Conservation (phyloP, 352 stramenopile species). For the Phytophthora crassamura region DNA sequence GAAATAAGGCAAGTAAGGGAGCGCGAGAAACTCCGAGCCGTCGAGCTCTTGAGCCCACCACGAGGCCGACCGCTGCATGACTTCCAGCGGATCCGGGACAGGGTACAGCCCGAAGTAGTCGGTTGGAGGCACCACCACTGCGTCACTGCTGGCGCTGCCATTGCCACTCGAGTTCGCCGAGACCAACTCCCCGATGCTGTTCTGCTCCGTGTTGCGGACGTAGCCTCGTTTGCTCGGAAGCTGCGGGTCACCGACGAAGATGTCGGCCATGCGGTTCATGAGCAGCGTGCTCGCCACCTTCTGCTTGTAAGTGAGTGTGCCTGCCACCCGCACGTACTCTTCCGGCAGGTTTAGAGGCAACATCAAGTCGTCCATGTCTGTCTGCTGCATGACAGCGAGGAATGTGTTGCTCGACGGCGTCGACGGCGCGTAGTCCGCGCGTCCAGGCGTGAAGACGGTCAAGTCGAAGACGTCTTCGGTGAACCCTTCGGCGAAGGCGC, state of each 20-base stretch:
- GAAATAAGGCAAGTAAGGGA: slow-evolving; percentile 97
- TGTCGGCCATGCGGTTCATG: slow-evolving; percentile 92
- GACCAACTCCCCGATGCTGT: slow-evolving; percentile 47
- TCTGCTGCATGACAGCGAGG: slow-evolving; percentile 85
- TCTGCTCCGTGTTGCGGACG: slow-evolving; percentile 70
- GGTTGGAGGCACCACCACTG: slow-evolving; percentile 43
- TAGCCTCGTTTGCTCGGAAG: slow-evolving; percentile 60
- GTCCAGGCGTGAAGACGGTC: slow-evolving; percentile 88
- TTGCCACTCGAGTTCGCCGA: slow-evolving; percentile 18
- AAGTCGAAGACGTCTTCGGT: slow-evolving; percentile 86
- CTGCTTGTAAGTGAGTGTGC: slow-evolving; percentile 61
- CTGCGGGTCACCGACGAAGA: slow-evolving; percentile 89
- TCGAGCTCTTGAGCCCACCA: slow-evolving; percentile 85
- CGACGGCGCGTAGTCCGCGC: slow-evolving; percentile 68
- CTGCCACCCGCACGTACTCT: slow-evolving; percentile 53
- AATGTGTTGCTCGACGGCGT: slow-evolving; percentile 72
- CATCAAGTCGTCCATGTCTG: slow-evolving; percentile 84
- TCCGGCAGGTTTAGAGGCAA: slow-evolving; percentile 95
- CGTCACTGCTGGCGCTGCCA: slow-evolving; percentile 18
- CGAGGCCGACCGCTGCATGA: slow-evolving; percentile 51
- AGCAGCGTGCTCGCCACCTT: slow-evolving; percentile 85
- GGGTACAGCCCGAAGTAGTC: slow-evolving; percentile 70
- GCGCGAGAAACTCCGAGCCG: slow-evolving; percentile 71
- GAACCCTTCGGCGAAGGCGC: slow-evolving; percentile 89
- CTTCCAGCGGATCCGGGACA: slow-evolving; percentile 46